Percentiles rank a stretch among this genome's conserved stretches.
Conservation (phyloP, 1,284 basidiomycete genomes). For the Stygiomarasmius scandens region DNA sequence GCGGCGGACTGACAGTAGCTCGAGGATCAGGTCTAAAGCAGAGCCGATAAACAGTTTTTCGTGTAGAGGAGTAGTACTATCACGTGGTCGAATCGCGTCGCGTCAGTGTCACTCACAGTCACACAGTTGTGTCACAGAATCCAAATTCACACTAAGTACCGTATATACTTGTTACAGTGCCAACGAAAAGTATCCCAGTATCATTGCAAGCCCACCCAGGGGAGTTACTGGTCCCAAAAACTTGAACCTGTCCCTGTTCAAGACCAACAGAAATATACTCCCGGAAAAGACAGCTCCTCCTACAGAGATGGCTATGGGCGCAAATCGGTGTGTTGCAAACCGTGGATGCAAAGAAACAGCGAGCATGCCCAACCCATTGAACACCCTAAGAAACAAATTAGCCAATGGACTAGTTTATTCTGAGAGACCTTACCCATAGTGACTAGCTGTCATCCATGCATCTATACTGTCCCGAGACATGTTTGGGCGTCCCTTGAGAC, state of each 20-base stretch:
- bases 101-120: too few species aligned
- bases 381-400: conserved; percentile 48
- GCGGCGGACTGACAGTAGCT: not conserved
- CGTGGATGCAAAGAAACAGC: conserved; percentile 73
- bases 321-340: conserved; percentile 64
- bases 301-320: conserved; percentile 67
- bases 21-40: not conserved
- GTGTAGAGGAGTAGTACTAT: not conserved
- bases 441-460: conserved; percentile 65
- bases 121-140: too few species aligned
- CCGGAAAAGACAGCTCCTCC: conserved; percentile 74
- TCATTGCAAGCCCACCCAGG: conserved; percentile 73
- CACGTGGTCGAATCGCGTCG: conserved; percentile 8
- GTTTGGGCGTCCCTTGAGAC: conserved; percentile 49
- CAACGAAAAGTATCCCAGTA: conserved; percentile 59
- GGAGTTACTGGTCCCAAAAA: conserved; percentile 79
- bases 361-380: conserved; percentile 78
- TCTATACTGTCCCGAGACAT: conserved; percentile 56
- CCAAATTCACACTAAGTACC: not conserved
- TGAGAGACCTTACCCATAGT: conserved; percentile 44
- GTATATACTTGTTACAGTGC: conserved; percentile 38
- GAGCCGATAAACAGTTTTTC: not conserved
- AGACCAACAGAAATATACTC: conserved; percentile 67
- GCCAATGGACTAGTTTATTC: conserved; percentile 4
- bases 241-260: conserved; percentile 56